phyloP scores from a whole-genome alignment of 345 rosid species.

The Ceriops tagal region DNA sequence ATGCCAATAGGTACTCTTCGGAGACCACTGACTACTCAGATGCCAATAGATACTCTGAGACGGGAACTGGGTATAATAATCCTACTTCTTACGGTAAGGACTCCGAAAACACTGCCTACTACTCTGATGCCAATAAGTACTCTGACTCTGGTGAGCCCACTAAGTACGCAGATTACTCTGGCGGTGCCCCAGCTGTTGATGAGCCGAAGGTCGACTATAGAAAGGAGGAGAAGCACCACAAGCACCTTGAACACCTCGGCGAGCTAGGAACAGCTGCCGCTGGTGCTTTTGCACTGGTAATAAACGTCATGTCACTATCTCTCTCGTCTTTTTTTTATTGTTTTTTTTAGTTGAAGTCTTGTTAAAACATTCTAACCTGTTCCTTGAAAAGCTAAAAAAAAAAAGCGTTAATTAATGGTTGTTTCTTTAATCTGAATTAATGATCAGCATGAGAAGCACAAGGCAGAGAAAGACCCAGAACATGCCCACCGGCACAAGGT shows the following conservation, averaged over 20 bases:
- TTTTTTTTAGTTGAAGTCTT: not conserved
- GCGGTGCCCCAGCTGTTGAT: not conserved
- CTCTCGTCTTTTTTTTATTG: not conserved
- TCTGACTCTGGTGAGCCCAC: not conserved
- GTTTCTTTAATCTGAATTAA: not conserved
- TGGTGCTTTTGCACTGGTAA: constrained; percentile 54
- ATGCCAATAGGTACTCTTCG: not conserved
- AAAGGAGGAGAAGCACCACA: constrained; percentile 68
- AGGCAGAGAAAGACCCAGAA: constrained; percentile 52
- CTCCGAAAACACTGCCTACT: not conserved
- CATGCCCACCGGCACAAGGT: constrained; percentile 58
- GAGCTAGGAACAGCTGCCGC: constrained; percentile 44
- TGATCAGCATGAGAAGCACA: constrained; percentile 47
- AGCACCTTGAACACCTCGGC: constrained; percentile 46
- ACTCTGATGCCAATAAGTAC: not conserved
- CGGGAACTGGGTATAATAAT: not conserved
- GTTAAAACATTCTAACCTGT: too few species aligned
- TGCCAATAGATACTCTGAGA: constrained; percentile 2
- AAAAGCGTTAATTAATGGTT: not conserved
- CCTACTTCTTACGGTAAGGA: not conserved
- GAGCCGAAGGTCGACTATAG: constrained; percentile 26
- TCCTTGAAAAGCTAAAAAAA: too few species aligned
- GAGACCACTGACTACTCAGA: not conserved
- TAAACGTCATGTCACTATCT: too few species aligned
- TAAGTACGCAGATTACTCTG: not conserved